These are phyloP conservation scores for Mortierella sp. DNA, from an alignment of 371 early-diverging fungal species.

Conservation along the genomic window DNA sequence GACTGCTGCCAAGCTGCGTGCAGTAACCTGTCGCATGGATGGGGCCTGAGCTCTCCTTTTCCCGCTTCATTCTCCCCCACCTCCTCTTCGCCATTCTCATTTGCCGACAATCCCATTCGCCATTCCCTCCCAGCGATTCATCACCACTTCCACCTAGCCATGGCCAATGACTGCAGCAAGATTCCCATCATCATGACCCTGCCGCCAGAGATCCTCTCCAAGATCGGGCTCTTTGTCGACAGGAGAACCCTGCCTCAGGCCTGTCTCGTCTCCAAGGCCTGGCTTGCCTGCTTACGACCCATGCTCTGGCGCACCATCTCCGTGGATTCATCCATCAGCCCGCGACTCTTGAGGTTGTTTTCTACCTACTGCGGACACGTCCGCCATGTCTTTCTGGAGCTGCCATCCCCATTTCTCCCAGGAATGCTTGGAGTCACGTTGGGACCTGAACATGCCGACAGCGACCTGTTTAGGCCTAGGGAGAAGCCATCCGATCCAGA, in stretches of 20 bases:
- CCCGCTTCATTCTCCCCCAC: too few species aligned
- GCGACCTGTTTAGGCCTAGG: too few species aligned
- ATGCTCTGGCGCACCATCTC: constrained; percentile 5
- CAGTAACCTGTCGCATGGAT: too few species aligned
- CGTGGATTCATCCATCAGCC: neutral
- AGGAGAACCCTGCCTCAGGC: neutral
- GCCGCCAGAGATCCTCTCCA: constrained; percentile 17
- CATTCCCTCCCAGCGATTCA: too few species aligned
- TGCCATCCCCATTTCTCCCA: neutral
- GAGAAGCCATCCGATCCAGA: neutral
- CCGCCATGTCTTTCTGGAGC: neutral
- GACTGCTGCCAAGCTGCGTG: too few species aligned
- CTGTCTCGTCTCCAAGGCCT: constrained; percentile 8
- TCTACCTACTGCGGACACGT: constrained; percentile 6
- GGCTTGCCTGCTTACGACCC: constrained; percentile 10
- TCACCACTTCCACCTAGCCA: neutral
- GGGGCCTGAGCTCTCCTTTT: too few species aligned
- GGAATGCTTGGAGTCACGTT: neutral
- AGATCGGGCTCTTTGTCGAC: constrained; percentile 4
- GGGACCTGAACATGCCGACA: neutral
- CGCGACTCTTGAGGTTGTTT: constrained; percentile 3
- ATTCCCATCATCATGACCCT: constrained; percentile 4
- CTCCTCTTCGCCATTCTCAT: too few species aligned
- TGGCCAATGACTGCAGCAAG: neutral
- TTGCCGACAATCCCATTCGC: too few species aligned